These are phyloP conservation scores for Anethum foeniculum DNA, from an alignment of 140 eudicot genomes.

Conservation along the genomic window DNA sequence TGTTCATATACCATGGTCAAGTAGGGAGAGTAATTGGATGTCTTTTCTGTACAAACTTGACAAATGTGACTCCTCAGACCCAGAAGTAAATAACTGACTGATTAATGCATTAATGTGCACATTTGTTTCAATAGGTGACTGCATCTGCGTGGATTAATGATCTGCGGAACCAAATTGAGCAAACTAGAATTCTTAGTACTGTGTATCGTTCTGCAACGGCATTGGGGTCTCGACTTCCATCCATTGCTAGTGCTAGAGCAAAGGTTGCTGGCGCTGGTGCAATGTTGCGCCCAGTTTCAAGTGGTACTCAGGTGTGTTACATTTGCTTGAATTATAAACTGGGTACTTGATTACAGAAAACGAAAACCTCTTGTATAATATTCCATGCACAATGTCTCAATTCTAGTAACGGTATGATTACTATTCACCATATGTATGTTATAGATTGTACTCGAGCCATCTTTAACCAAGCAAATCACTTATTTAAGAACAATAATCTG, in stretches of 20 bases:
- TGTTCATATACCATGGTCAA: neutral
- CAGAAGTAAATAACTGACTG: neutral
- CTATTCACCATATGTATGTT: neutral
- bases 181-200: constrained; percentile 75
- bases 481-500: neutral
- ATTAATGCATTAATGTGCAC: neutral
- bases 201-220: constrained; percentile 93
- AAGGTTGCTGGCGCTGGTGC: constrained; percentile 97
- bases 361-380: neutral
- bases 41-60: neutral
- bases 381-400: neutral
- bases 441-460: neutral
- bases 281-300: constrained; percentile 83
- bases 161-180: constrained; percentile 83
- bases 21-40: neutral
- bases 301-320: constrained; percentile 70
- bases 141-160: constrained; percentile 99
- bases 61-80: neutral
- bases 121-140: constrained; percentile 51
- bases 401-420: neutral
- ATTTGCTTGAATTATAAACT: neutral
- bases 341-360: neutral
- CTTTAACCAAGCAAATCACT: neutral
- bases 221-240: constrained; percentile 91
- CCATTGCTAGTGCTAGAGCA: constrained; percentile 85